phyloP scores from a whole-genome alignment of 352 stramenopile species.

The Pilasporangium apinafurcum region DNA sequence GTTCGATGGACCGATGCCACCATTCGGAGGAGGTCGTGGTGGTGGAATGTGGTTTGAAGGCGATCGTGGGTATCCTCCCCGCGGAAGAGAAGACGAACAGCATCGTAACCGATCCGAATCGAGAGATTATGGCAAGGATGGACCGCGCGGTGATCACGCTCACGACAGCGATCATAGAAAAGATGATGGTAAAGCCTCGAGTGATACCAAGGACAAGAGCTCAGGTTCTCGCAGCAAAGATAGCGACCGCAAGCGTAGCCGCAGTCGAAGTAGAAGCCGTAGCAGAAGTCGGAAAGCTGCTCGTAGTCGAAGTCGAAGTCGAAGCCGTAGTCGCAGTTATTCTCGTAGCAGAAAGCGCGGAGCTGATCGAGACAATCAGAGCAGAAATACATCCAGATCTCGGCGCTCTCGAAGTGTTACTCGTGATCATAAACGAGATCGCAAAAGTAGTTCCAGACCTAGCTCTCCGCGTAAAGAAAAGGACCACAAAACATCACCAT shows the following conservation, averaged over 20 bases:
- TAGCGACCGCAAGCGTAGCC: conserved; percentile 15
- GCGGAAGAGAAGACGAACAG: conserved; percentile 32
- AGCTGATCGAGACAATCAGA: conserved; percentile 24
- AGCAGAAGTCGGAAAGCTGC: conserved; percentile 10
- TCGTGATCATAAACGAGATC: conserved; percentile 15
- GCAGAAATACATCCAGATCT: conserved; percentile 16
- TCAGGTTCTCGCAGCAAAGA: neutral
- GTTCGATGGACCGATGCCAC: conserved; percentile 57
- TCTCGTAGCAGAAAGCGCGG: conserved; percentile 38
- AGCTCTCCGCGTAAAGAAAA: conserved; percentile 5
- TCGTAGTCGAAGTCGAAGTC: conserved; percentile 20
- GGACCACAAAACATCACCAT: conserved; percentile 9
- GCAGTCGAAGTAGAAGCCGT: conserved; percentile 34
- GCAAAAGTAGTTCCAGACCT: conserved; percentile 2
- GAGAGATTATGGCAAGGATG: conserved; percentile 28
- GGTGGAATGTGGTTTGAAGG: conserved; percentile 38
- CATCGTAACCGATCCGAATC: conserved; percentile 36
- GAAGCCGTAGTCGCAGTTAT: conserved; percentile 48
- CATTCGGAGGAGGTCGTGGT: conserved; percentile 35
- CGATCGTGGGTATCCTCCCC: conserved; percentile 22
- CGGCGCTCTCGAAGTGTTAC: conserved; percentile 44
- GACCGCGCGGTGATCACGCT: conserved; percentile 6
- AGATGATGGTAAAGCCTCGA: conserved; percentile 16
- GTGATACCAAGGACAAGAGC: too few relatives aligned
- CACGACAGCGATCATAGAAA: conserved; percentile 15